Evolutionary conservation across 768 basidiomycete species (phyloP).

Genomic region (Chalciporus piperatus): DNA sequence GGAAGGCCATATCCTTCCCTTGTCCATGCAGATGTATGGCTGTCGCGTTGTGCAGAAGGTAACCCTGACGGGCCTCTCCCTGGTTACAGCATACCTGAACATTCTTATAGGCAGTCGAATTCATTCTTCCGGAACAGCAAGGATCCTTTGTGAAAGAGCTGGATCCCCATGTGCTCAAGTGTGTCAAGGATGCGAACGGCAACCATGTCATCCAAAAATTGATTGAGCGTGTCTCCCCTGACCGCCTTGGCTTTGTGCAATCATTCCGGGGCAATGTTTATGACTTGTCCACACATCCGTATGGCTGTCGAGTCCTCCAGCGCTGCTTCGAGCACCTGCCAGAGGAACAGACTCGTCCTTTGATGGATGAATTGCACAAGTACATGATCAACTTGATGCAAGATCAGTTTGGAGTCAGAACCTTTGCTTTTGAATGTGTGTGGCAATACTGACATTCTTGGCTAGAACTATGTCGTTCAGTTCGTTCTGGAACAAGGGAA

Average conservation of each 20-base stretch:
- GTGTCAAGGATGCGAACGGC: constrained; percentile 88
- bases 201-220: constrained; percentile 96
- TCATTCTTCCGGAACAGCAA: constrained; percentile 76
- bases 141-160: constrained; percentile 71
- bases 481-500: constrained; percentile 84
- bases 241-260: constrained; percentile 72
- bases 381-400: constrained; percentile 73
- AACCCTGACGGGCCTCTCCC: constrained; percentile 2
- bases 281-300: constrained; percentile 83
- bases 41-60: constrained; percentile 96
- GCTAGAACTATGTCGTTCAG: constrained; percentile 92
- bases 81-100: background rate
- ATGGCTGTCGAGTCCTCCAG: constrained; percentile 93
- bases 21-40: constrained; percentile 92
- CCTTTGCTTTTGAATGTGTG: constrained; percentile 4
- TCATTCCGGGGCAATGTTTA: constrained; percentile 76
- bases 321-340: constrained; percentile 86
- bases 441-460: constrained; percentile 4
- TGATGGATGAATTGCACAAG: constrained; percentile 82
- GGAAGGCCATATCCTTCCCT: constrained; percentile 69
- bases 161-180: constrained; percentile 74
- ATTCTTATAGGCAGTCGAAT: constrained; percentile 71
- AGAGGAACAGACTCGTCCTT: constrained; percentile 57
- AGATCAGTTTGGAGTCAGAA: constrained; percentile 83
- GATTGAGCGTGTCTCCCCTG: constrained; percentile 74